Conservation (phyloP, 2,329 filamentous ascomycete species). For the Penicillium vulpinum region DNA sequence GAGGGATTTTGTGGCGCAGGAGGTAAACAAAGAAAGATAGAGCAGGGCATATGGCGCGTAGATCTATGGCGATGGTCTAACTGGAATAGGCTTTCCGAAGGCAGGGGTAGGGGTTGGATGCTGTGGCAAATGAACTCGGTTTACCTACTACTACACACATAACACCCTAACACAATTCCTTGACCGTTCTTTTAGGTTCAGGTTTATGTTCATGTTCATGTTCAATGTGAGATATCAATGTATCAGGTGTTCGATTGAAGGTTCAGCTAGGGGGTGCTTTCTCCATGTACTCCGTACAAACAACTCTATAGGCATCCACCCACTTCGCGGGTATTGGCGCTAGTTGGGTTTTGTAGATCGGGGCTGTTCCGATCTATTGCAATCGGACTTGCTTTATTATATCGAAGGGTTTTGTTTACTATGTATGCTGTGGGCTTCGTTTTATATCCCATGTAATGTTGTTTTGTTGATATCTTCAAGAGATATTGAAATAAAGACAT, state of each 20-base stretch:
- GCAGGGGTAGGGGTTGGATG: not conserved
- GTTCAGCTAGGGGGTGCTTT: not conserved
- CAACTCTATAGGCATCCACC: not conserved
- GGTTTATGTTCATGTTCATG: too few relatives aligned
- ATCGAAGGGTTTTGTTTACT: not conserved
- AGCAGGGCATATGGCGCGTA: not conserved
- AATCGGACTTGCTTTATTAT: not conserved
- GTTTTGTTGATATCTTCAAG: not conserved
- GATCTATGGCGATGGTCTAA: not conserved
- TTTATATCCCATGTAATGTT: not conserved
- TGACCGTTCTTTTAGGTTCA: constrained; percentile 1
- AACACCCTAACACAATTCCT: not conserved
- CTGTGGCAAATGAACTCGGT: not conserved
- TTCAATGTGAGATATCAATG: not conserved
- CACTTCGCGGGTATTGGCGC: not conserved
- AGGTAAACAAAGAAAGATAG: constrained; percentile 5
- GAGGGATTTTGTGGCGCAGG: not conserved
- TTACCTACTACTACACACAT: not conserved
- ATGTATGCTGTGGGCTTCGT: not conserved
- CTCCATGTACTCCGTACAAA: constrained; percentile 1
- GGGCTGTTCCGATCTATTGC: not conserved
- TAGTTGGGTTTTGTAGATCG: not conserved
- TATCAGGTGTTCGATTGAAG: not conserved
- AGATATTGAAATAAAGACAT: not conserved
- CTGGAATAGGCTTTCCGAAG: not conserved